phyloP scores from a whole-genome alignment of 1,284 basidiomycete species.

The Leccinum angustisporum region DNA sequence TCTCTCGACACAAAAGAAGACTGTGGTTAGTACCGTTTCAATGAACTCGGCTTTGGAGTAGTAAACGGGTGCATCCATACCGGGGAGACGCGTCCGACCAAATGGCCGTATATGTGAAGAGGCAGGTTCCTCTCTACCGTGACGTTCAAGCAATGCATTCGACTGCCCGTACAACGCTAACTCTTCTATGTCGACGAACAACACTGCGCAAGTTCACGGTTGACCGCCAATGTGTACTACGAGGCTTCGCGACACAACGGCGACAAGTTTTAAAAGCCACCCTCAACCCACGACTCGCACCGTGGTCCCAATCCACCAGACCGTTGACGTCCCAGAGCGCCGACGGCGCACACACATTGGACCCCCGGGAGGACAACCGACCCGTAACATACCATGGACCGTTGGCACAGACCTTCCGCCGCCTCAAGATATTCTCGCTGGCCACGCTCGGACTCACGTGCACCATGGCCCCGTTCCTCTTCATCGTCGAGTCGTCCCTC shows the following conservation, averaged over 20 bases:
- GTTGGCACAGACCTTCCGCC: slow-evolving; percentile 67
- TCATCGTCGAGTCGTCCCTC: slow-evolving; percentile 76
- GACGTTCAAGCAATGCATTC: slow-evolving; percentile 11
- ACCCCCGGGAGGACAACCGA: slow-evolving; percentile 10
- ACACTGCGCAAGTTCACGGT: not conserved
- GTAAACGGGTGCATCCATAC: slow-evolving; percentile 69
- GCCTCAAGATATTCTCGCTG: slow-evolving; percentile 82
- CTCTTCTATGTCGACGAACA: slow-evolving; percentile 16
- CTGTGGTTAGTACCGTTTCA: slow-evolving; percentile 60
- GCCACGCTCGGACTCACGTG: slow-evolving; percentile 74
- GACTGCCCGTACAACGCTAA: slow-evolving; percentile 1
- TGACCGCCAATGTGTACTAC: not conserved
- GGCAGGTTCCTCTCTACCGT: not conserved
- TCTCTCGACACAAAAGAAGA: not conserved
- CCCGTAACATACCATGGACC: slow-evolving; percentile 59
- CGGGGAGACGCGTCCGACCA: slow-evolving; percentile 14
- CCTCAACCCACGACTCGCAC: not conserved
- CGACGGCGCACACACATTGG: slow-evolving; percentile 5
- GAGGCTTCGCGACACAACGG: not conserved
- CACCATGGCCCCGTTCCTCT: slow-evolving; percentile 74
- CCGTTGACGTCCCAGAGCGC: slow-evolving; percentile 2
- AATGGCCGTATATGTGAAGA: not conserved
- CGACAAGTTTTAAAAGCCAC: not conserved
- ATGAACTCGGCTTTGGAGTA: slow-evolving; percentile 79
- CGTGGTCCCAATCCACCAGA: slow-evolving; percentile 14